Percentiles rank a stretch among this genome's conserved stretches.
Evolutionary conservation across 1,284 basidiomycete genomes (phyloP).

Genomic region (Ustanciosporium gigantosporum): DNA sequence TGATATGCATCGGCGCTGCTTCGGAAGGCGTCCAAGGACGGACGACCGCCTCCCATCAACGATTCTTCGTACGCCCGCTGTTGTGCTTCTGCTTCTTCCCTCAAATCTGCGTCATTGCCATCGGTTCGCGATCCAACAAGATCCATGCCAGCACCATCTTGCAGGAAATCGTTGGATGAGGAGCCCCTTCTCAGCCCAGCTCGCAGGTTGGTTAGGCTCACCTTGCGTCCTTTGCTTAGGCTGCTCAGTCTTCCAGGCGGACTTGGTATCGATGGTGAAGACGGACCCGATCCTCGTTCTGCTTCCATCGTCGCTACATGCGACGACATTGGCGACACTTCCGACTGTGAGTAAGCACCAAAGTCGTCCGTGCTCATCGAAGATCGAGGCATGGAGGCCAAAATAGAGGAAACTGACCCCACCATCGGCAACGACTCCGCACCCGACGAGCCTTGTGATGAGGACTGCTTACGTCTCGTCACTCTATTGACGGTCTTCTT

Average conservation of each 20-base stretch:
- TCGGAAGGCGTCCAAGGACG: conserved; percentile 3
- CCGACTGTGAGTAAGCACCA: too few relatives aligned
- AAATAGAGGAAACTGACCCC: too few relatives aligned
- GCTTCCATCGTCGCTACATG: too few relatives aligned
- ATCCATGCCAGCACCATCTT: conserved; percentile 5
- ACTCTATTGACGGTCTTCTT: conserved; percentile 6
- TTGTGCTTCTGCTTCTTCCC: neutral
- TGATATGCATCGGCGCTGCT: conserved; percentile 29
- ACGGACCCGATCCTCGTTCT: neutral
- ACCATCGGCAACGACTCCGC: too few relatives aligned
- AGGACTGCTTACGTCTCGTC: conserved; percentile 9
- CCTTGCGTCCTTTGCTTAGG: conserved; percentile 14
- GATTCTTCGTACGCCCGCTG: too few relatives aligned
- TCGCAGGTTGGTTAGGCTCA: conserved; percentile 15
- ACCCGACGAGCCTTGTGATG: neutral
- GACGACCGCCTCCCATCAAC: neutral
- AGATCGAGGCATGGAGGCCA: too few relatives aligned
- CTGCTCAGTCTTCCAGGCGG: conserved; percentile 30
- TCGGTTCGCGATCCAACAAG: conserved; percentile 14
- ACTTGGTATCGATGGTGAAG: conserved; percentile 3
- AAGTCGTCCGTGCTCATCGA: too few relatives aligned
- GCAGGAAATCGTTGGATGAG: neutral
- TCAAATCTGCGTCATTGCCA: neutral
- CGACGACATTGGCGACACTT: too few relatives aligned
- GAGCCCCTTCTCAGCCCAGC: conserved; percentile 10